Evolutionary conservation across 768 basidiomycete species (phyloP).

Genomic region (Clavaria fumosa): DNA sequence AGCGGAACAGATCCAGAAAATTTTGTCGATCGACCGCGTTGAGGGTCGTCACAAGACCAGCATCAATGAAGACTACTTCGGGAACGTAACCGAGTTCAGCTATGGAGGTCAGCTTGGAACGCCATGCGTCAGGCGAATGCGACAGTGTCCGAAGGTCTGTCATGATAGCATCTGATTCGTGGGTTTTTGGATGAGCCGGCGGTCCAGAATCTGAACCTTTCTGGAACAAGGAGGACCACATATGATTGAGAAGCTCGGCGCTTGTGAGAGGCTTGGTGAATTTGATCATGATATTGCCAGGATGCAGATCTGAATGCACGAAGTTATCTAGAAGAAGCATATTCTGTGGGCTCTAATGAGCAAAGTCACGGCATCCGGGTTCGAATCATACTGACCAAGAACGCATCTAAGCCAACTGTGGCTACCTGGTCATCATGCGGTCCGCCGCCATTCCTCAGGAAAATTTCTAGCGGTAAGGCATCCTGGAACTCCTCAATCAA

Average conservation of each 20-base stretch:
- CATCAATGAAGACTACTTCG: constrained; percentile 92
- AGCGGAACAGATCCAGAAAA: constrained; percentile 93
- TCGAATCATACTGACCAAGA: constrained; percentile 49
- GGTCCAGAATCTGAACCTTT: constrained; percentile 14
- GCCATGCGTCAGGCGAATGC: constrained; percentile 52
- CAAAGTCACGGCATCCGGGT: constrained; percentile 3
- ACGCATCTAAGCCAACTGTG: constrained; percentile 87
- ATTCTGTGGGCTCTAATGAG: constrained; percentile 41
- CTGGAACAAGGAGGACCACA: constrained; percentile 40
- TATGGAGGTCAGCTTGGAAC: constrained; percentile 44
- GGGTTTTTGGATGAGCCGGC: constrained; percentile 23
- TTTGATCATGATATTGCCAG: constrained; percentile 96
- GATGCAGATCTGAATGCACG: constrained; percentile 82
- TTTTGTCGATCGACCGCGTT: constrained; percentile 72
- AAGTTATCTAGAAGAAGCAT: constrained; percentile 98
- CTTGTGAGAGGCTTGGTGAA: constrained; percentile 80
- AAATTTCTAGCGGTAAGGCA: constrained; percentile 76
- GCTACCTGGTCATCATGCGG: constrained; percentile 83
- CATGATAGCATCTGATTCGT: constrained; percentile 50
- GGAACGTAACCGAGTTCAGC: constrained; percentile 68
- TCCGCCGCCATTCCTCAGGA: constrained; percentile 82
- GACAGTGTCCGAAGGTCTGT: constrained; percentile 48
- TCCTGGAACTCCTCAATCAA: constrained; percentile 90
- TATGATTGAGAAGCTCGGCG: constrained; percentile 40
- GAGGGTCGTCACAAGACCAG: constrained; percentile 85